Conservation (phyloP, 352 stramenopile genomes). For the Phytophthora aleatoria region DNA sequence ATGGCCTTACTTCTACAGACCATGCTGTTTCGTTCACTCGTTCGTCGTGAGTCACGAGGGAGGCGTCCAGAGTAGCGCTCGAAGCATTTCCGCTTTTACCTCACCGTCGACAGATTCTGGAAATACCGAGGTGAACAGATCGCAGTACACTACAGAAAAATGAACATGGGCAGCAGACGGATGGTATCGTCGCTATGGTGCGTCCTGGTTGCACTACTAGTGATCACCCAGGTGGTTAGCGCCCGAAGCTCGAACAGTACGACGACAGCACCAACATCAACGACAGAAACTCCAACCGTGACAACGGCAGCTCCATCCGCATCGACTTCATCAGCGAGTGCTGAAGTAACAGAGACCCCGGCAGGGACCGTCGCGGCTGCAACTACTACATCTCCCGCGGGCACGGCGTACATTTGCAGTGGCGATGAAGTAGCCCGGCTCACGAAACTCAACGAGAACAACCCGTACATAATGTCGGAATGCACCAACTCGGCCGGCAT, state of each 20-base stretch:
- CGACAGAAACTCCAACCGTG: constrained; percentile 21
- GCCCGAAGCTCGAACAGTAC: constrained; percentile 21
- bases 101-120: constrained; percentile 4
- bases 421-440: constrained; percentile 36
- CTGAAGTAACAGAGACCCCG: constrained; percentile 13
- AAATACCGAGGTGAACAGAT: constrained; percentile 3
- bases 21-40: constrained; percentile 34
- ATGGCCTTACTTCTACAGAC: constrained; percentile 29
- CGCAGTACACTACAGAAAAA: neutral
- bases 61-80: constrained; percentile 2
- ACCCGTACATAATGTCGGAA: constrained; percentile 33
- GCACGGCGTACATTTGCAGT: constrained; percentile 38
- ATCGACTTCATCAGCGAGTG: constrained; percentile 13
- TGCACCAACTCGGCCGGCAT: constrained; percentile 27
- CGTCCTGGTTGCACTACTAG: constrained; percentile 2
- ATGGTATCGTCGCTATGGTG: constrained; percentile 15
- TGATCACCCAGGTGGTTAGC: constrained; percentile 5
- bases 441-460: constrained; percentile 32
- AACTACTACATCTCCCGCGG: constrained; percentile 1
- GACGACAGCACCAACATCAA: constrained; percentile 14
- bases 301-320: constrained; percentile 13
- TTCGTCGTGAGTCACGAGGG: constrained; percentile 23
- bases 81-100: constrained; percentile 26
- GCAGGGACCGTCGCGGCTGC: constrained; percentile 20
- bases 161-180: constrained; percentile 13